These are phyloP conservation scores for Populus tomentosa DNA, from an alignment of 441 rosid genomes.

Conservation along the genomic window DNA sequence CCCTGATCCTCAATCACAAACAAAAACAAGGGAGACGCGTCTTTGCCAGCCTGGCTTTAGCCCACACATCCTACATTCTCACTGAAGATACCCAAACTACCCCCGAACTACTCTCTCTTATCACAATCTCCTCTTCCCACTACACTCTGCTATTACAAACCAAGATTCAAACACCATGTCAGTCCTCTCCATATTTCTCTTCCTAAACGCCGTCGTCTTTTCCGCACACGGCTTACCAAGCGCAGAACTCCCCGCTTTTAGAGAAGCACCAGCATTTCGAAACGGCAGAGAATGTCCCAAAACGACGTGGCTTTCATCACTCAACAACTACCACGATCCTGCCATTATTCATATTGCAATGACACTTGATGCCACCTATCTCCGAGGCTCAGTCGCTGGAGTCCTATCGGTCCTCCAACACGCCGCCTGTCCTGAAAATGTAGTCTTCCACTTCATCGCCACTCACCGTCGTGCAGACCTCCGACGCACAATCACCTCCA, in stretches of 20 bases:
- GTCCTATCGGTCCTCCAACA: conserved; percentile 65
- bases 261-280: conserved; percentile 81
- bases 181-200: not conserved
- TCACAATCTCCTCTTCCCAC: not conserved
- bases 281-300: conserved; percentile 59
- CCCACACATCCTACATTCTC: not conserved
- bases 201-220: not conserved
- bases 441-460: conserved; percentile 67
- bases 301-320: conserved; percentile 30
- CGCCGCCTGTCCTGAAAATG: conserved; percentile 61
- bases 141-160: not conserved
- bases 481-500: conserved; percentile 39
- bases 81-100: conserved; percentile 1
- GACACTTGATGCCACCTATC: conserved; percentile 67
- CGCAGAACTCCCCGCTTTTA: conserved; percentile 41
- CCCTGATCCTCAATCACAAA: not conserved
- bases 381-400: conserved; percentile 60
- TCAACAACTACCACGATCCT: conserved; percentile 14
- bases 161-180: not conserved
- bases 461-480: conserved; percentile 35
- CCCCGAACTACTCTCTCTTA: not conserved
- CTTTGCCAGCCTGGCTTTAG: conserved; percentile 36
- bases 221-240: not conserved
- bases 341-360: conserved; percentile 57
- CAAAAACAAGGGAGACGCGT: conserved; percentile 23